A percentile compares a stretch with the other conserved stretches of the same genome.
These are phyloP conservation scores for Aureobasidium sp. DNA, from an alignment of 2,329 filamentous ascomycete species.

Conservation along the genomic window DNA sequence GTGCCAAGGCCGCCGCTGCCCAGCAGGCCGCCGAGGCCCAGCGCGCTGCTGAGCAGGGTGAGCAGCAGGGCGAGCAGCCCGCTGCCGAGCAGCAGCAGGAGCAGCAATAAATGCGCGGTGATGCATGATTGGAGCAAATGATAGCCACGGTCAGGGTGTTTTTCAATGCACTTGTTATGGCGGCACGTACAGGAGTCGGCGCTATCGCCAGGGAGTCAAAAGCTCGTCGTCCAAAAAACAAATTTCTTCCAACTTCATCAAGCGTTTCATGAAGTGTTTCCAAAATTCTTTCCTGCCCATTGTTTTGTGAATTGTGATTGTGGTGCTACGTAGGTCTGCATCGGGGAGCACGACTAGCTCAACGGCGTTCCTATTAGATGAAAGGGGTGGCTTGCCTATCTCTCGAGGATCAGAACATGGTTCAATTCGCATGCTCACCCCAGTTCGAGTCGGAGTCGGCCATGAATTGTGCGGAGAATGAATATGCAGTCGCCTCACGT, in stretches of 20 bases:
- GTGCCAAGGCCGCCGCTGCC: constrained; percentile 73
- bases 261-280: constrained; percentile 4
- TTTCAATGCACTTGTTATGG: constrained; percentile 17
- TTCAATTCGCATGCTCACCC: neutral
- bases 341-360: constrained; percentile 1
- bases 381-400: neutral
- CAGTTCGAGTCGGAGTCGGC: neutral
- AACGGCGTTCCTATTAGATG: neutral
- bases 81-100: constrained; percentile 35
- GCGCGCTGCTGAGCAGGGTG: constrained; percentile 53
- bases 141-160: constrained; percentile 15
- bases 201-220: constrained; percentile 16
- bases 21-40: constrained; percentile 60
- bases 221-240: constrained; percentile 14
- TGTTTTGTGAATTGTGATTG: neutral
- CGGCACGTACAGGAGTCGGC: constrained; percentile 17
- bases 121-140: constrained; percentile 16
- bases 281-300: neutral
- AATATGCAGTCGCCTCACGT: constrained; percentile 1
- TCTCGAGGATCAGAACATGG: neutral
- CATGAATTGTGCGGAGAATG: constrained; percentile 1
- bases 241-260: constrained; percentile 16
- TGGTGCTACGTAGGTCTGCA: neutral
- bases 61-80: constrained; percentile 41
- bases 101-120: constrained; percentile 19